A percentile compares a stretch with the other conserved stretches of the same genome.
Evolutionary conservation across 345 rosid genomes (phyloP).

Genomic region (Hibiscus tridactylites): DNA sequence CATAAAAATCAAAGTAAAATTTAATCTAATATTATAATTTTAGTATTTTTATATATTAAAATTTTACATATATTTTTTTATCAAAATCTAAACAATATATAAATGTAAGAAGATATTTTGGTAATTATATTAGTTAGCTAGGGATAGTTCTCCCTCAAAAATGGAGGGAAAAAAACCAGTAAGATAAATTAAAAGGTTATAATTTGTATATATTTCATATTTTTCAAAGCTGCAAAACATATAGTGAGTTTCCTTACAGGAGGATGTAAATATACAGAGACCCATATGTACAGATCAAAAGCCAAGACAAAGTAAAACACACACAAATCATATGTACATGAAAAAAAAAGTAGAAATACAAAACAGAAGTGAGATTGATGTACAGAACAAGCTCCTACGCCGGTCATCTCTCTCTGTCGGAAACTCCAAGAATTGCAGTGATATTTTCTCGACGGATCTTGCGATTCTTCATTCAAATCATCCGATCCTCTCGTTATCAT

Average conservation of each 20-base stretch:
- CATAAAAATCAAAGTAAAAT: too few relatives aligned
- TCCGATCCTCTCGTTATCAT: neutral
- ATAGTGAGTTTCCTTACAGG: neutral
- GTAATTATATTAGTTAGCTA: too few relatives aligned
- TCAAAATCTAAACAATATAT: too few relatives aligned
- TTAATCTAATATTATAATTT: too few relatives aligned
- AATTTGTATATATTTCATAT: neutral
- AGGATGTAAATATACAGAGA: neutral
- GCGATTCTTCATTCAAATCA: neutral
- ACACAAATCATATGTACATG: neutral
- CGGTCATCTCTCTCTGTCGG: neutral
- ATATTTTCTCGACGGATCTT: neutral
- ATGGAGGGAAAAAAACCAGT: too few relatives aligned
- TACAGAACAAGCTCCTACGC: neutral
- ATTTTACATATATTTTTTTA: too few relatives aligned
- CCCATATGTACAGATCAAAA: neutral
- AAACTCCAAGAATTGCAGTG: slow-evolving; percentile 2
- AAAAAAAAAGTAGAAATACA: neutral
- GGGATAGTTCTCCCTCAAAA: too few relatives aligned
- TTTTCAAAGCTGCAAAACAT: neutral
- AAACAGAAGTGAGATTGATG: neutral
- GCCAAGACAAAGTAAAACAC: neutral
- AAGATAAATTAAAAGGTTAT: neutral
- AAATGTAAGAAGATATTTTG: too few relatives aligned
- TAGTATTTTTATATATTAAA: too few relatives aligned